These are phyloP conservation scores for Cornus kousa DNA, from an alignment of 148 eudicot species.

Conservation along the genomic window DNA sequence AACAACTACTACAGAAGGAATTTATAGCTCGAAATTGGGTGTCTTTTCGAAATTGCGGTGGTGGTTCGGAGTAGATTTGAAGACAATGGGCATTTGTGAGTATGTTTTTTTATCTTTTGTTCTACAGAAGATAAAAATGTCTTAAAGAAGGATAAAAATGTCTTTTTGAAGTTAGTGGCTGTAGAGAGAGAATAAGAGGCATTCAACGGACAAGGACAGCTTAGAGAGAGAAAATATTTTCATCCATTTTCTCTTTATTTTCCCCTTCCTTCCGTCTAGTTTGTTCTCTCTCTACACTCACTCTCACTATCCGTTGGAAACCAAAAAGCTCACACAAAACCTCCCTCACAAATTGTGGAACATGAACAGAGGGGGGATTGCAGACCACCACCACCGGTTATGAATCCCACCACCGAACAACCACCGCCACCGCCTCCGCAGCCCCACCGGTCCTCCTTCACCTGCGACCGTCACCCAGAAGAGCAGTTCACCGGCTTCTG, in stretches of 20 bases:
- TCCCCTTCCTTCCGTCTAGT: neutral
- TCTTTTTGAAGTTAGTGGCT: slow-evolving; percentile 3
- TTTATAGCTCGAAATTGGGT: no score
- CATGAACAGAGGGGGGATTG: slow-evolving; percentile 19
- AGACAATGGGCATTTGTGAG: no score
- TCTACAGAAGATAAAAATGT: no score
- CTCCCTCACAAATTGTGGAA: slow-evolving; percentile 15
- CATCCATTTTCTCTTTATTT: neutral
- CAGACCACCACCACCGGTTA: slow-evolving; percentile 29
- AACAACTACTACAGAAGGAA: no score
- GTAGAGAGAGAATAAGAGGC: slow-evolving; percentile 34
- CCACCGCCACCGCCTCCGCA: slow-evolving; percentile 51
- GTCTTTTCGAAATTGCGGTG: no score
- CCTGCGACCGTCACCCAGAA: slow-evolving; percentile 77
- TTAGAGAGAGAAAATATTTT: slow-evolving; percentile 4
- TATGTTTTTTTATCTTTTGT: no score
- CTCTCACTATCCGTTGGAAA: slow-evolving; percentile 14
- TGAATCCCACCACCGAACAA: slow-evolving; percentile 65
- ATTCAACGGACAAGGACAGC: slow-evolving; percentile 27
- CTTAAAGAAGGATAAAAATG: slow-evolving; percentile 3
- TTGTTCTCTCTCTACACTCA: slow-evolving; percentile 18
- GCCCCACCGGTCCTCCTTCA: slow-evolving; percentile 71
- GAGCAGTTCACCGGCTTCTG: slow-evolving; percentile 89
- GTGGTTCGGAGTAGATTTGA: no score
- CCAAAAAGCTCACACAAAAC: neutral